A percentile compares a stretch with the other conserved stretches of the same genome.
phyloP scores from a whole-genome alignment of 2,329 filamentous ascomycete genomes.

The Xylaria sp. region DNA sequence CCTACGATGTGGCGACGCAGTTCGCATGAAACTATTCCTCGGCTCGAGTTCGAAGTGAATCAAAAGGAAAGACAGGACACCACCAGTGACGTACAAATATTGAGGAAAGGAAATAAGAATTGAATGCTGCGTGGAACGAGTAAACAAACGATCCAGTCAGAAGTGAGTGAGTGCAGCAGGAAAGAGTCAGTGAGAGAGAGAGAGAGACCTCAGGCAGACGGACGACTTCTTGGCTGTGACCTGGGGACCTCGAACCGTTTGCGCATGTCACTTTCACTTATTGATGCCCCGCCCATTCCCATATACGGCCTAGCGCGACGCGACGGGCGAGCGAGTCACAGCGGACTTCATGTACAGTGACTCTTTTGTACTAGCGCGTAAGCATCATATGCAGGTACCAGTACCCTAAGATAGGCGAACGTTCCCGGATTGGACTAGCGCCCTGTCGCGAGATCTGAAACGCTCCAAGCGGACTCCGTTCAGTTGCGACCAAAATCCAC shows the following conservation, averaged over 20 bases:
- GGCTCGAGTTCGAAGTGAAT: slow-evolving; percentile 2
- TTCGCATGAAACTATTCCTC: slow-evolving; percentile 13
- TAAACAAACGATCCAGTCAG: slow-evolving; percentile 9
- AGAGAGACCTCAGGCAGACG: not conserved
- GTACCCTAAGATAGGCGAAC: not conserved
- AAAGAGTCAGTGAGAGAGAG: not conserved
- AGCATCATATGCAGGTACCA: not conserved
- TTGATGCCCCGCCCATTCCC: not conserved
- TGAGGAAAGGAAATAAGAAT: not conserved
- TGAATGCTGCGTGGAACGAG: slow-evolving; percentile 2
- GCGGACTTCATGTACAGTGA: not conserved
- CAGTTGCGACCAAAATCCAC: too few relatives aligned
- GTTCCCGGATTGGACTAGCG: not conserved
- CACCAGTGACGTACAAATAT: slow-evolving; percentile 13
- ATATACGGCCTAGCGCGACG: not conserved
- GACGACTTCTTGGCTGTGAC: too few relatives aligned
- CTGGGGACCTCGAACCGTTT: not conserved
- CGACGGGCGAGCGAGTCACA: not conserved
- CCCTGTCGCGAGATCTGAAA: not conserved
- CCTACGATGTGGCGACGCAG: not conserved
- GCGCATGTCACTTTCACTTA: not conserved
- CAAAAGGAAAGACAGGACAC: slow-evolving; percentile 9
- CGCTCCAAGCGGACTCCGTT: not conserved
- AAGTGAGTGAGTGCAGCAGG: not conserved
- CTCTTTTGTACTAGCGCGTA: not conserved